phyloP scores from a whole-genome alignment of 352 stramenopile genomes.

The Sclerospora graminicola region DNA sequence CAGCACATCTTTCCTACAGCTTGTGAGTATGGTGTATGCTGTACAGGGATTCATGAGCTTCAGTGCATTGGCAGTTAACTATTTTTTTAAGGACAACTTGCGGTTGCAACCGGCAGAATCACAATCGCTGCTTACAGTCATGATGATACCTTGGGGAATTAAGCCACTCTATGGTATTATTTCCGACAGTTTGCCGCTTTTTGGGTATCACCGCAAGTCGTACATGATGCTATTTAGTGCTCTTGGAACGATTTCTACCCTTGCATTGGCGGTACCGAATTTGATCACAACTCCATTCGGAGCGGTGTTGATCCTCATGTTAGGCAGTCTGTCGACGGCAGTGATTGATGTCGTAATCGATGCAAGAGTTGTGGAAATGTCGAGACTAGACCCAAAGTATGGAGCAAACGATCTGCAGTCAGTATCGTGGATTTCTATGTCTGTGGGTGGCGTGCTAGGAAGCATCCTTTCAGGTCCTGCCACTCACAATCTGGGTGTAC shows the following conservation, averaged over 20 bases:
- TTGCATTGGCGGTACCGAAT: conserved; percentile 47
- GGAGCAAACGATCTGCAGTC: conserved; percentile 90
- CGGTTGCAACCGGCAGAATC: conserved; percentile 89
- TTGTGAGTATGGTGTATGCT: conserved; percentile 86
- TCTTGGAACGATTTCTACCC: conserved; percentile 39
- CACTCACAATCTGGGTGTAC: conserved; percentile 84
- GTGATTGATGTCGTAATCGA: conserved; percentile 96
- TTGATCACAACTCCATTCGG: conserved; percentile 44
- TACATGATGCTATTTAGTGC: conserved; percentile 90
- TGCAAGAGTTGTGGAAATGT: conserved; percentile 93
- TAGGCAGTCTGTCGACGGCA: conserved; percentile 85
- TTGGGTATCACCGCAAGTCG: conserved; percentile 90
- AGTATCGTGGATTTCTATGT: conserved; percentile 91
- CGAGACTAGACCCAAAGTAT: conserved; percentile 68
- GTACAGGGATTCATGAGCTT: conserved; percentile 92
- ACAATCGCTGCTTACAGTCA: conserved; percentile 88
- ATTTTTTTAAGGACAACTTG: conserved; percentile 96
- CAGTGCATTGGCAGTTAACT: conserved; percentile 88
- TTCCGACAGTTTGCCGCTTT: conserved; percentile 90
- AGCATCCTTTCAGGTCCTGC: conserved; percentile 89
- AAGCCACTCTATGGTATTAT: conserved; percentile 95
- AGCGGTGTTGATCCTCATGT: conserved; percentile 48
- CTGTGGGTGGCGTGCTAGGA: conserved; percentile 87
- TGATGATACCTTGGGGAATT: conserved; percentile 93
- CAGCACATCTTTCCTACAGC: conserved; percentile 52